Evolutionary conservation across 2,329 filamentous ascomycete genomes (phyloP), one percentile per base, ranked within the genome.

Genomic region (Raffaelea deltoideospora): DNA sequence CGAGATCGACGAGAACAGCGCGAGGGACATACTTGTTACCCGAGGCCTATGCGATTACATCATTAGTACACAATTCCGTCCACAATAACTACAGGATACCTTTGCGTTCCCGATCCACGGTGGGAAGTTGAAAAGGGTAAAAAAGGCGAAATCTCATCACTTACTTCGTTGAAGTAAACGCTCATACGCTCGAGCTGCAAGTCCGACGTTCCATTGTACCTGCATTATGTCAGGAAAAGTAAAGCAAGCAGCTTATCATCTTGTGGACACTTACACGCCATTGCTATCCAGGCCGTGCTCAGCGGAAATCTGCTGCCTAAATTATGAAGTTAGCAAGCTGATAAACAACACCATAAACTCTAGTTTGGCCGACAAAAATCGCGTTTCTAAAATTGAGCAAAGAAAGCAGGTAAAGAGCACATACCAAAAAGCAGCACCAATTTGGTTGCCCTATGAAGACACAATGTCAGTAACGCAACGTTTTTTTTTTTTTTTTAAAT

Each of bases 11-110:
- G 55, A 98, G 86, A 63, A 98, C 90, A 55, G 90, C 88, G 71
- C 90, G 90, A 56, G 90, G 90, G 58, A 98, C 90, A 69, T 94
- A 96, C 72, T 96, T 96, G 82, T 96, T 94, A 61, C 81, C 81
- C 47, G 84, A 86, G 47, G 84, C 88, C 87, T 94, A 55, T 23
- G 42, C 31, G 26, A 21, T 10, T n/a, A 18, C 10, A 20, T 22
- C 22, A 17, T 29, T 22, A 28, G 7, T n/a, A 11, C 14, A 6
- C 27, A 5, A 28, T 10, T 10, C 27, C 14, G 6, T 28, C 6
- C 6, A n/a, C 18, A 23, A 18, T 13, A 20, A 17, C 11, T 10
- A 35, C 26, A 14, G 3, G 15, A 11, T n/a, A n/a, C n/a, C n/a
- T n/a, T n/a, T n/a, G n/a, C n/a, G n/a, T n/a, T n/a, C n/a, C n/a